Conservation (phyloP, 495 filamentous ascomycete species). For the Podospora conica region DNA sequence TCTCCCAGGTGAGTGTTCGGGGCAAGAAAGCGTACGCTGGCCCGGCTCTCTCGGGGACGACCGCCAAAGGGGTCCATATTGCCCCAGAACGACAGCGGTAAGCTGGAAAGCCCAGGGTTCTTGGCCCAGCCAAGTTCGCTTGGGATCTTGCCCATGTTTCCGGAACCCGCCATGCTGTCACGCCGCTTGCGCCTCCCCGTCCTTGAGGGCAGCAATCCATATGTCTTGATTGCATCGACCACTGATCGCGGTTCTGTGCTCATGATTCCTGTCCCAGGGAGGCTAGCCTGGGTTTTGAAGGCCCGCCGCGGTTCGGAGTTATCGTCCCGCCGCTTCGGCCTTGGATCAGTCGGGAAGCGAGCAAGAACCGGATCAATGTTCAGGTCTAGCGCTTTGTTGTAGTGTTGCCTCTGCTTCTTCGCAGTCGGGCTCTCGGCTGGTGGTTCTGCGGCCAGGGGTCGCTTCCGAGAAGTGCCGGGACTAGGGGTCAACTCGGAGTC, state of each 20-base stretch:
- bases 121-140: slow-evolving; percentile 19
- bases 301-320: background rate
- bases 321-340: background rate
- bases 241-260: slow-evolving; percentile 19
- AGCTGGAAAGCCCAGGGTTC: slow-evolving; percentile 28
- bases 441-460: slow-evolving; percentile 9
- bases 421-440: background rate
- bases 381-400: background rate
- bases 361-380: background rate
- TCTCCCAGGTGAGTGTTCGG: slow-evolving; percentile 26
- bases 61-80: background rate
- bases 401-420: slow-evolving; percentile 15
- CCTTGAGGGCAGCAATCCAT: slow-evolving; percentile 22
- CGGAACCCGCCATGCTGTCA: slow-evolving; percentile 2
- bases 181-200: slow-evolving; percentile 14
- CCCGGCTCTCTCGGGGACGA: background rate
- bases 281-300: background rate
- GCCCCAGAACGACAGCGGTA: slow-evolving; percentile 23
- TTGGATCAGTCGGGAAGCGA: background rate
- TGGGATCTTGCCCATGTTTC: slow-evolving; percentile 19
- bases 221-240: slow-evolving; percentile 27
- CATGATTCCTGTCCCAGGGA: background rate
- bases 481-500: slow-evolving; percentile 8
- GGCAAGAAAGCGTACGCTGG: slow-evolving; percentile 16
- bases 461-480: slow-evolving; percentile 11